These are phyloP conservation scores for Hyaloperonospora arabidopsidis DNA, from an alignment of 352 stramenopile genomes.

Conservation along the genomic window DNA sequence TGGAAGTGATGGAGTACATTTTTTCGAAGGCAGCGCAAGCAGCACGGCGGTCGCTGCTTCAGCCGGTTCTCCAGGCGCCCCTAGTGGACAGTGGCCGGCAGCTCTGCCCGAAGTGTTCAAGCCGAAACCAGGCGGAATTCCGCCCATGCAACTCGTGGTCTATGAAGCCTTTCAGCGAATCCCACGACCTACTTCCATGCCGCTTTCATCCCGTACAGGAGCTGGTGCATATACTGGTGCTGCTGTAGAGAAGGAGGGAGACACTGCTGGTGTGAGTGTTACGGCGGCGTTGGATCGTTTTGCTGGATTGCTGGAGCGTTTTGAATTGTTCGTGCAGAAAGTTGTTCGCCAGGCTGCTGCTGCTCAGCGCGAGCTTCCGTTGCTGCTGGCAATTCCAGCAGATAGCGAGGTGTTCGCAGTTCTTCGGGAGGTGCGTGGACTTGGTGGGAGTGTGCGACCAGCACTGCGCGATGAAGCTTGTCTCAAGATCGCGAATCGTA, in stretches of 20 bases:
- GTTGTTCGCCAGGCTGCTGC: slow-evolving; percentile 65
- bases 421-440: slow-evolving; percentile 65
- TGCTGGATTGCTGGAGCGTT: slow-evolving; percentile 77
- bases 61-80: slow-evolving; percentile 30
- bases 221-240: slow-evolving; percentile 26
- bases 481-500: slow-evolving; percentile 93
- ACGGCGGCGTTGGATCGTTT: slow-evolving; percentile 72
- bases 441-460: slow-evolving; percentile 69
- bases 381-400: slow-evolving; percentile 51
- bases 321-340: slow-evolving; percentile 85
- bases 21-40: slow-evolving; percentile 59
- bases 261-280: slow-evolving; percentile 53
- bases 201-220: slow-evolving; percentile 50
- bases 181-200: slow-evolving; percentile 86
- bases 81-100: slow-evolving; percentile 45
- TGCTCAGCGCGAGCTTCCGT: slow-evolving; percentile 70
- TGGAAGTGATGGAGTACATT: slow-evolving; percentile 45
- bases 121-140: slow-evolving; percentile 89
- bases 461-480: slow-evolving; percentile 84
- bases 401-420: slow-evolving; percentile 83
- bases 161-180: slow-evolving; percentile 98
- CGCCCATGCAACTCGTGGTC: slow-evolving; percentile 90
- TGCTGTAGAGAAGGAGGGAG: slow-evolving; percentile 37
- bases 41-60: slow-evolving; percentile 26
- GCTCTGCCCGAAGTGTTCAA: slow-evolving; percentile 91